Base-by-base conservation (phyloP, 345 rosid genomes). In the Pugionium dolabratum region DNA sequence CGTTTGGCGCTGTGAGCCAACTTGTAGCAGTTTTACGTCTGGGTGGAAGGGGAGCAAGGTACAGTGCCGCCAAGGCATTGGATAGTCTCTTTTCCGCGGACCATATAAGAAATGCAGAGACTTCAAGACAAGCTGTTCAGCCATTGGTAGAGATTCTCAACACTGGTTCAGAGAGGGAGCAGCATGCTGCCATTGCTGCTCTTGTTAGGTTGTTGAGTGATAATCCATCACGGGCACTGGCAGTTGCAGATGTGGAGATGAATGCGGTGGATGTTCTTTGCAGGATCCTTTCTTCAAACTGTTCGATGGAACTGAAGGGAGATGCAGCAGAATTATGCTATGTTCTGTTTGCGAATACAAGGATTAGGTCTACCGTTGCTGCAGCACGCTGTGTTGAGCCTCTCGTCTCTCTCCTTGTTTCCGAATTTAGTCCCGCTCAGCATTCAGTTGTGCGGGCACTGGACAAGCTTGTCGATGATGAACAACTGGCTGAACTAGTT, bases 341-440 rank as follows among this genome's bases (percentile, higher is more conserved):
- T 75, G 98, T 95, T 79, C 87, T 95, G 66, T 95, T 95, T 73
- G 90, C 86, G 62, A 95, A 91, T 73, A 85, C 91, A 44, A 83
- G 90, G 79, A 87, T 95, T 59, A 87, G 99, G 78, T 91, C 99
- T 63, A 89, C 99, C 10, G 74, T 89, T 80, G 97, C 96, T 69
- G 99, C 98, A 9, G 98, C 98, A 8, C 94, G 88, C 67, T 91
- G 98, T 58, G 98, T 95, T 61, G 99, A 91, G 85, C 99, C 99
- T 68, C 82, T 95, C 34, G 99, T 95, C 55, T 83, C 99, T 79
- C 97, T 95, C 59, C 96, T 95, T 67, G 88, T 86, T 37, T 74
- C 85, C 6, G 99, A 95, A 79, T 86, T 73, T 77, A 85, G 96
- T 78, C 90, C 96, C 71, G 91, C 96, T 42, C 99, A 91, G 77